Evolutionary conservation across 331 rosid genomes (phyloP).

Genomic region (Malus hybrid): DNA sequence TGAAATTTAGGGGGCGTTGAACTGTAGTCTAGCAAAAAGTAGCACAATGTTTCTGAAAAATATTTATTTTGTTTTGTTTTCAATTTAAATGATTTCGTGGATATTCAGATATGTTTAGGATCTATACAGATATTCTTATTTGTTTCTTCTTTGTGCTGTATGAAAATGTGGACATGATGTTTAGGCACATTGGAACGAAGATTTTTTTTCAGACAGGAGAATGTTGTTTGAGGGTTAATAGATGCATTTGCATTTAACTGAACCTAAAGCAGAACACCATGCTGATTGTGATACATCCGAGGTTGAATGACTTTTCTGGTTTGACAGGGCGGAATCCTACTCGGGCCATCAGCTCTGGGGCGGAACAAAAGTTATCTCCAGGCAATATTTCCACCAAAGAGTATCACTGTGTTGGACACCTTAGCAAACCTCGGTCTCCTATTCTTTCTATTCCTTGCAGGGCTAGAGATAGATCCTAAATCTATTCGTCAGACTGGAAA

Average conservation of each 20-base stretch:
- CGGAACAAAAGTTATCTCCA: constrained; percentile 52
- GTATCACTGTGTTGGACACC: constrained; percentile 78
- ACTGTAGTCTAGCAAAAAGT: neutral
- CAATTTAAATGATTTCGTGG: neutral
- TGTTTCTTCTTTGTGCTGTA: neutral
- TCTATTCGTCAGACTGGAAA: constrained; percentile 65
- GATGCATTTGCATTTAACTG: neutral
- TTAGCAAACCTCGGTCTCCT: constrained; percentile 82
- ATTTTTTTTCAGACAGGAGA: neutral
- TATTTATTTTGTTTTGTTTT: neutral
- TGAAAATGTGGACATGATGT: neutral
- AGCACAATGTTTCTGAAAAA: neutral
- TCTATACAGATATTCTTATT: neutral
- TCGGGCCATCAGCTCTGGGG: constrained; percentile 83
- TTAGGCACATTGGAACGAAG: neutral
- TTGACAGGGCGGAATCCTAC: constrained; percentile 82
- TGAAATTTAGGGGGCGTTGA: neutral
- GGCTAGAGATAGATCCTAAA: constrained; percentile 72
- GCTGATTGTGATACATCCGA: neutral
- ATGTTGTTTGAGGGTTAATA: neutral
- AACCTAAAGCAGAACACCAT: neutral
- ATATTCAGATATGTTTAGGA: neutral
- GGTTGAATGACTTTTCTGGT: neutral
- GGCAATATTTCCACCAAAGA: constrained; percentile 61
- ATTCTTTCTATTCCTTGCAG: constrained; percentile 70